A percentile compares a stretch with the other conserved stretches of the same genome.
phyloP scores from a whole-genome alignment of 768 basidiomycete species.

The Psilocybe tampanensis region DNA sequence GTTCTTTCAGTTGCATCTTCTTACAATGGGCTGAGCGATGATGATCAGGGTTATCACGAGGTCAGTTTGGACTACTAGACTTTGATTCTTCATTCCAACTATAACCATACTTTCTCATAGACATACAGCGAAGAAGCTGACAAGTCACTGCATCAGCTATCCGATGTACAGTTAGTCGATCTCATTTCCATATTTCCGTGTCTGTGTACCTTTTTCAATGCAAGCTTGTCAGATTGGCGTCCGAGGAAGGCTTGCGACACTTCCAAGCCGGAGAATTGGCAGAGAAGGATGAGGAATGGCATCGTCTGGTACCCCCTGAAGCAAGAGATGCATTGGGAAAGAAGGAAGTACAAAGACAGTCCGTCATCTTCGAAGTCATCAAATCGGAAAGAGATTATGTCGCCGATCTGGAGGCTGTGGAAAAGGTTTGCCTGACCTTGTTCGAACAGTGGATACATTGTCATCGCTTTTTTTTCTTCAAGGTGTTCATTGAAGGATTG shows the following conservation, averaged over 20 bases:
- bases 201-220: constrained; percentile 17
- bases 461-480: neutral
- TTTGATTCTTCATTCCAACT: too few relatives aligned
- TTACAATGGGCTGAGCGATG: constrained; percentile 40
- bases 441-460: constrained; percentile 2
- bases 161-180: constrained; percentile 23
- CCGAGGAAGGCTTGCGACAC: constrained; percentile 61
- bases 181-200: constrained; percentile 28
- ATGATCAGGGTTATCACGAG: constrained; percentile 31
- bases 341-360: constrained; percentile 83
- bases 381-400: constrained; percentile 91
- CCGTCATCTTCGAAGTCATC: constrained; percentile 86
- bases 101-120: too few relatives aligned
- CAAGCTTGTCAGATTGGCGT: constrained; percentile 48
- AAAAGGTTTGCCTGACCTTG: constrained; percentile 50
- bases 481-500: constrained; percentile 79
- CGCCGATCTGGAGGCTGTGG: constrained; percentile 69
- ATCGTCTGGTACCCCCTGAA: constrained; percentile 72
- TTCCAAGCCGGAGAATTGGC: constrained; percentile 71
- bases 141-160: constrained; percentile 15
- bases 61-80: constrained; percentile 23
- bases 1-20: constrained; percentile 38
- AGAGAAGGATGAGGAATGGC: constrained; percentile 83
- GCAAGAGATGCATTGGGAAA: constrained; percentile 72
- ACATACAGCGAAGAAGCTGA: constrained; percentile 18